A percentile compares a stretch with the other conserved stretches of the same genome.
Evolutionary conservation across 768 basidiomycete genomes (phyloP).

Genomic region (Russula emetica): DNA sequence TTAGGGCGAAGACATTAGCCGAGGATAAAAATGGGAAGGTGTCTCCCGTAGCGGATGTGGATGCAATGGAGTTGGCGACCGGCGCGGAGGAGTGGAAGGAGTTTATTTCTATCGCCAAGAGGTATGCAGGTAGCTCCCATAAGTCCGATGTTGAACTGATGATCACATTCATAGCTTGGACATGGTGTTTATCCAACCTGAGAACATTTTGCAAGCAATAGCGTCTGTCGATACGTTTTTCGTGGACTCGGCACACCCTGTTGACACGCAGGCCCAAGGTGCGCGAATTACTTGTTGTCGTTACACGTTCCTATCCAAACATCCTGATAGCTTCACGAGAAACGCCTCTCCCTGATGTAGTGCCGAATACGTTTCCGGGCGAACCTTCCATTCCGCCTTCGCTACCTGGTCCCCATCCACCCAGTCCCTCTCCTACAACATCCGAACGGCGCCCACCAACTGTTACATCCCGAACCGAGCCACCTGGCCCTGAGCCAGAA

Average conservation of each 20-base stretch:
- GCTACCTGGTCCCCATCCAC: not conserved
- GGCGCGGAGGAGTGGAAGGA: constrained; percentile 54
- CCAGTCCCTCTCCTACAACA: not conserved
- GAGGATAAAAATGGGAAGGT: constrained; percentile 31
- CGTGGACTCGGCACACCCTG: constrained; percentile 39
- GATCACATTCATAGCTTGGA: constrained; percentile 35
- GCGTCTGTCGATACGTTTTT: constrained; percentile 37
- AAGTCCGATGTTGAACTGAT: constrained; percentile 6
- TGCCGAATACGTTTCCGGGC: constrained; percentile 51
- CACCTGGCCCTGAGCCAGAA: not conserved
- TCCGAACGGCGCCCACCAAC: constrained; percentile 3
- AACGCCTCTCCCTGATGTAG: constrained; percentile 45
- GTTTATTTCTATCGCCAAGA: constrained; percentile 47
- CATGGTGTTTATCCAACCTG: constrained; percentile 43
- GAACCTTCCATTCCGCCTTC: constrained; percentile 44
- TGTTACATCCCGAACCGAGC: not conserved
- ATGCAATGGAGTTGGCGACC: constrained; percentile 46
- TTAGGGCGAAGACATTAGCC: constrained; percentile 48
- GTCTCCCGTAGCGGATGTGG: constrained; percentile 50
- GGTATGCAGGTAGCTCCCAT: constrained; percentile 36
- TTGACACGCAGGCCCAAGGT: constrained; percentile 21
- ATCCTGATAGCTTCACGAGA: constrained; percentile 24
- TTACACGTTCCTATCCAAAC: not conserved
- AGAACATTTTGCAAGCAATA: constrained; percentile 51
- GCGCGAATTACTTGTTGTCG: not conserved